Evolutionary conservation across 164 flowering plant species (phyloP).

Genomic region (Umbellularia californica): DNA sequence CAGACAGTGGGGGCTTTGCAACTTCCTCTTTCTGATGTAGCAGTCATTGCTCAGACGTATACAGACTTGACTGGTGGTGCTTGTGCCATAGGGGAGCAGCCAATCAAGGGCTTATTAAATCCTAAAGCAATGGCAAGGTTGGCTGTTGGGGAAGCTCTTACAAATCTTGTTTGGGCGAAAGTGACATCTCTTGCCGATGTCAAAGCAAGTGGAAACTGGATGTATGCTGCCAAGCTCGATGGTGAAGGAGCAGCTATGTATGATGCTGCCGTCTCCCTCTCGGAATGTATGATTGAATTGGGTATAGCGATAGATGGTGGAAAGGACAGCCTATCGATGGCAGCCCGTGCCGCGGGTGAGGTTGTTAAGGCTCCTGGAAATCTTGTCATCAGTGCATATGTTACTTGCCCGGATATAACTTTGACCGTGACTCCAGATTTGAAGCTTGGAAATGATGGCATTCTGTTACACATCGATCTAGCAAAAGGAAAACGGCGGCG

Average conservation of each 20-base stretch:
- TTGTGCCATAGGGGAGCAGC: conserved; percentile 94
- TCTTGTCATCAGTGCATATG: conserved; percentile 84
- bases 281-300: conserved; percentile 84
- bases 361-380: conserved; percentile 95
- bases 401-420: conserved; percentile 91
- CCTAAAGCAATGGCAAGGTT: conserved; percentile 93
- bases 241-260: conserved; percentile 97
- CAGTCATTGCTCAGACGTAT: conserved; percentile 81
- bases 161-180: conserved; percentile 96
- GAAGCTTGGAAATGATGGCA: conserved; percentile 76
- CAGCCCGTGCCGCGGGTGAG: conserved; percentile 74
- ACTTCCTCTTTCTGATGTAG: conserved; percentile 92
- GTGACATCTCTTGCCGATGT: conserved; percentile 84
- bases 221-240: conserved; percentile 98
- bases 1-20: conserved; percentile 95
- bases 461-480: conserved; percentile 80
- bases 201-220: conserved; percentile 98
- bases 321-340: conserved; percentile 98
- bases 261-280: conserved; percentile 85
- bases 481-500: conserved; percentile 78
- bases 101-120: conserved; percentile 76
- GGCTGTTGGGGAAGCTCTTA: conserved; percentile 94
- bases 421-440: conserved; percentile 90
- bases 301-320: conserved; percentile 99
- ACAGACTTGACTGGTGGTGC: conserved; percentile 82